Evolutionary conservation across 495 filamentous ascomycete genomes (phyloP).

Genomic region (Aspergillus saccharolyticus): DNA sequence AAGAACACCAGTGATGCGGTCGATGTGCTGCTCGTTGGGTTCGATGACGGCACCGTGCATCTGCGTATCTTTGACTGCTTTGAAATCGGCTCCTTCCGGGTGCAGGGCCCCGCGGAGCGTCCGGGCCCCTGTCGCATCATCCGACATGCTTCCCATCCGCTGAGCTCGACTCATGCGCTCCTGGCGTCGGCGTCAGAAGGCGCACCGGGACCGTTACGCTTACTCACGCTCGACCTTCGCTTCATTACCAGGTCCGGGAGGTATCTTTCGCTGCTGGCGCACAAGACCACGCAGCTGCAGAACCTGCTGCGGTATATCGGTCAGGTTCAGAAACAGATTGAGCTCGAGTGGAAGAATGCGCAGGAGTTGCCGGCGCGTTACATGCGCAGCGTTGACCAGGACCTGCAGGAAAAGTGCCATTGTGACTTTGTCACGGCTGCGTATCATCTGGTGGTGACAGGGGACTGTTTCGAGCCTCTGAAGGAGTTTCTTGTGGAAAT

Average conservation of each 20-base stretch:
- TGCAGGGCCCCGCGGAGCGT: conserved; percentile 23
- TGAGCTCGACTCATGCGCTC: conserved; percentile 71
- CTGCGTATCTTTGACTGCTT: conserved; percentile 89
- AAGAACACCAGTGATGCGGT: conserved; percentile 64
- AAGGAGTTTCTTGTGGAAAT: conserved; percentile 88
- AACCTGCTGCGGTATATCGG: conserved; percentile 78
- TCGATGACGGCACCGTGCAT: conserved; percentile 72
- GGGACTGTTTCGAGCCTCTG: conserved; percentile 68
- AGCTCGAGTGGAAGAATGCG: conserved; percentile 72
- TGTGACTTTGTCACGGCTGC: conserved; percentile 67
- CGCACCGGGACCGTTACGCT: conserved; percentile 38
- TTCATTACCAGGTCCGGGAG: conserved; percentile 76
- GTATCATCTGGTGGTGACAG: conserved; percentile 83
- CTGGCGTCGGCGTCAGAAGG: conserved; percentile 56
- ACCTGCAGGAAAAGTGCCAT: conserved; percentile 52
- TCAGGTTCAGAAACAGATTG: conserved; percentile 69
- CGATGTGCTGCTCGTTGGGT: conserved; percentile 76
- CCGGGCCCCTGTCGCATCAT: conserved; percentile 25
- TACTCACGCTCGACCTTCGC: conserved; percentile 75
- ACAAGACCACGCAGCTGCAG: conserved; percentile 80
- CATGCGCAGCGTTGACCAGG: conserved; percentile 67
- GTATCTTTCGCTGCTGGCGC: conserved; percentile 75
- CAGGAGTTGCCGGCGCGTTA: conserved; percentile 76
- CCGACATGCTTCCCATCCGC: conserved; percentile 65
- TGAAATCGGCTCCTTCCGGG: conserved; percentile 64